These are phyloP conservation scores for Phialemoniopsis sp. DNA, from an alignment of 2,329 filamentous ascomycete genomes.

Conservation along the genomic window DNA sequence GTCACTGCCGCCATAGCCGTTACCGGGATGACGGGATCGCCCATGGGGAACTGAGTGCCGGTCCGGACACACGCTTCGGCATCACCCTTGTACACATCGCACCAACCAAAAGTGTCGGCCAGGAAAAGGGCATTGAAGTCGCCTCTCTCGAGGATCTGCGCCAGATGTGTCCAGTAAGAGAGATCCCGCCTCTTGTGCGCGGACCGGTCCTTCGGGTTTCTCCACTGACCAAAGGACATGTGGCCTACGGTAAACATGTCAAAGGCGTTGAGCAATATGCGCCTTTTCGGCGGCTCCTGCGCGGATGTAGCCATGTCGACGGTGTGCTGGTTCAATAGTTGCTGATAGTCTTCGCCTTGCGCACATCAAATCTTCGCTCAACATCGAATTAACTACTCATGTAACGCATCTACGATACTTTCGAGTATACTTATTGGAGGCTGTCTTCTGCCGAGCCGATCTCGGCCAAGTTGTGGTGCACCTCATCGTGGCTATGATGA, in stretches of 20 bases:
- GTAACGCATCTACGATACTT: no score
- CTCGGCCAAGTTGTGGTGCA: no score
- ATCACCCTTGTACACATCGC: constrained; percentile 58
- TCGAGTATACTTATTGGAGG: no score
- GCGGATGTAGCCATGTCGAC: no score
- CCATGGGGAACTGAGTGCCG: constrained; percentile 62
- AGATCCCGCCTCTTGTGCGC: constrained; percentile 56
- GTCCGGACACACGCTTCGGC: constrained; percentile 57
- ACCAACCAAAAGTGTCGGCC: constrained; percentile 61
- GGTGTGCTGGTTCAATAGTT: no score
- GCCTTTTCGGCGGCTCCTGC: no score
- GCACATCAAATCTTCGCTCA: no score
- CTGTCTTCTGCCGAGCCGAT: no score
- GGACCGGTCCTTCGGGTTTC: constrained; percentile 32
- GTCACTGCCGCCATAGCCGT: constrained; percentile 13
- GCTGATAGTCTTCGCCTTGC: no score
- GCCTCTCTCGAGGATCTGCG: constrained; percentile 53
- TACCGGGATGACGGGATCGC: constrained; percentile 53
- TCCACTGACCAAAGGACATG: constrained; percentile 6
- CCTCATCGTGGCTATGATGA: no score
- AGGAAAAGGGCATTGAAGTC: constrained; percentile 65
- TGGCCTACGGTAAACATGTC: constrained; percentile 8
- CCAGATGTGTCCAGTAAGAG: constrained; percentile 57
- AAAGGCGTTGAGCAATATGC: constrained; percentile 8
- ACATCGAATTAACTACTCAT: no score